phyloP scores from a whole-genome alignment of 257 asterid genomes.

The Phtheirospermum japonicum region DNA sequence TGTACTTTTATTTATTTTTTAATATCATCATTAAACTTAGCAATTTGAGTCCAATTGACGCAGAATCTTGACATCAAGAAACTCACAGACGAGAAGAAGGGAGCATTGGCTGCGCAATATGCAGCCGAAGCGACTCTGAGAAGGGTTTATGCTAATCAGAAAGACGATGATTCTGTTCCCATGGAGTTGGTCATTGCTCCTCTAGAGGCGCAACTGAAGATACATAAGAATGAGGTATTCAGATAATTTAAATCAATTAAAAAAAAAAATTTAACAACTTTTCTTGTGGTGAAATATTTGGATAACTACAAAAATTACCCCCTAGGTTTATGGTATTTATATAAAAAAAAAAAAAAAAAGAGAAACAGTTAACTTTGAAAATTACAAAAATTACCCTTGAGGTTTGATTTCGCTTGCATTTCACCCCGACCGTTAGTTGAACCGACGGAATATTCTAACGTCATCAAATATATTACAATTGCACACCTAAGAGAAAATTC shows the following conservation, averaged over 20 bases:
- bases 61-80: constrained; percentile 78
- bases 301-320: neutral
- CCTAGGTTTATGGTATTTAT: neutral
- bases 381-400: too few species aligned
- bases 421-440: too few species aligned
- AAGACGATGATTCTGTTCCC: constrained; percentile 63
- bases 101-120: constrained; percentile 76
- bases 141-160: constrained; percentile 73
- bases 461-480: too few species aligned
- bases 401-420: too few species aligned
- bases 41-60: constrained; percentile 26
- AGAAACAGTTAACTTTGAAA: too few species aligned
- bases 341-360: too few species aligned
- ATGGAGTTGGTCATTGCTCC: constrained; percentile 77
- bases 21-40: neutral
- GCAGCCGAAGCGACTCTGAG: constrained; percentile 93
- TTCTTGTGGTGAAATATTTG: too few species aligned
- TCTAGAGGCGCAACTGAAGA: constrained; percentile 84
- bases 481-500: too few species aligned
- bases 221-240: constrained; percentile 71
- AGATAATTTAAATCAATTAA: neutral
- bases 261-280: neutral
- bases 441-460: too few species aligned
- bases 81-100: constrained; percentile 60
- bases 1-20: neutral